Evolutionary conservation across 139 green algal species (phyloP), one percentile per base, ranked within the genome.

Genomic region (Closterium sp.): DNA sequence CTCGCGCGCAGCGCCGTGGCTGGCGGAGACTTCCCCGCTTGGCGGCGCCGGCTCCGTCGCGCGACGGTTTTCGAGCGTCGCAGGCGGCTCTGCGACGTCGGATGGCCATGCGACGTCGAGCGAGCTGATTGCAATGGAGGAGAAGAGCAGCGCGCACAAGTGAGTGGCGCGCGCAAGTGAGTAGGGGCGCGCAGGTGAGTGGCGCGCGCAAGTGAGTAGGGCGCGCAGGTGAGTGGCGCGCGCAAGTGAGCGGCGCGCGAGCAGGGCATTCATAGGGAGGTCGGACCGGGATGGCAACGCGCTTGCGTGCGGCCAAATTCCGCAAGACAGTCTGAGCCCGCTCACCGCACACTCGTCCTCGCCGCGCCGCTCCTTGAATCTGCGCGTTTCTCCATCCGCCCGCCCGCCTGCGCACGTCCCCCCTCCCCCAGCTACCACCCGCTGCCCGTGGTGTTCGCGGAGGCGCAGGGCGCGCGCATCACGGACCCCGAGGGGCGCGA

Each of bases 91-190:
- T 79, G 62, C 85, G 85, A 31, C 85, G 85, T 28, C 85, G 85
- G 28, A 31, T 4, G 84, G n/a, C 84, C 84, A 87, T 34, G n/a
- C 84, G 84, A 32, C 84, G 84, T 86, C 73, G 22, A 85, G 73
- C 31, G 93, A 95, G 79, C 17, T 95, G 11, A 95, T 95, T 22
- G 45, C 95, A 4, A 88, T 95, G 31, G 93, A 95, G 92, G 92
- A 86, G 34, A 86, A 95, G 21, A 88, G 94, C 93, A 95, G 93
- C 85, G 93, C 93, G 10, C 93, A 95, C 87, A 95, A 95, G 92
- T 94, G n/a, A 31, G 73, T 24, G 30, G 19, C 38, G 73, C 38
- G 38, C 38, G 38, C 38, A 50, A 91, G 73, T 24, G 30, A 32
- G 38, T 7, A n/a, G 24, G 24, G 13, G 17, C 27, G 79, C 79